Conservation (phyloP, 2,329 filamentous ascomycete species). For the Pseudogymnoascus sp. region DNA sequence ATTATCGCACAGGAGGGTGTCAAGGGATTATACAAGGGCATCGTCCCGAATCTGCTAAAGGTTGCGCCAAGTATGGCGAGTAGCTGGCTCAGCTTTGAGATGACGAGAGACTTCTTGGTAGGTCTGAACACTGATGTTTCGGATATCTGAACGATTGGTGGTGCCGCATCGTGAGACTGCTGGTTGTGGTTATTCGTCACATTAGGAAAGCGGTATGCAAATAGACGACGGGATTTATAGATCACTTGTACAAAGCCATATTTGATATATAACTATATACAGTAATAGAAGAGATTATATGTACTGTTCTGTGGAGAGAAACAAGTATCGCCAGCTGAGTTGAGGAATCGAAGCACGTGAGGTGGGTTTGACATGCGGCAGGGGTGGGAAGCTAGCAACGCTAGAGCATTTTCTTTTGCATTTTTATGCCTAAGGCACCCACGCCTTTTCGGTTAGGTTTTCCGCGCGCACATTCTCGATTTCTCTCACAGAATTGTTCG, state of each 20-base stretch:
- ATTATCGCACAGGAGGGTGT: constrained; percentile 81
- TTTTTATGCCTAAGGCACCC: background rate
- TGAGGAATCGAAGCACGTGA: background rate
- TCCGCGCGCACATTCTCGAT: constrained; percentile 1
- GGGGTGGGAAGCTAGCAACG: background rate
- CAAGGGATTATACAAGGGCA: constrained; percentile 86
- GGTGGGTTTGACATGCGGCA: background rate
- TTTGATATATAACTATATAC: constrained; percentile 5
- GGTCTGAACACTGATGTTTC: constrained; percentile 41
- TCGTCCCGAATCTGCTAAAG: constrained; percentile 90
- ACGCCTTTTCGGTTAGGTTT: background rate
- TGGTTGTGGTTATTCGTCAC: background rate
- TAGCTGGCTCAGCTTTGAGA: constrained; percentile 94
- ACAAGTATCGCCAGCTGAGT: background rate
- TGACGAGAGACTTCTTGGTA: constrained; percentile 81
- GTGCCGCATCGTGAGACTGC: background rate
- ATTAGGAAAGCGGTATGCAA: background rate
- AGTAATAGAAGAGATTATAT: constrained; percentile 8
- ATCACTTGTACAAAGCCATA: constrained; percentile 9
- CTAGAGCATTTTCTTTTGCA: background rate
- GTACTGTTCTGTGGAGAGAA: background rate
- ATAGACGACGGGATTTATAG: constrained; percentile 4
- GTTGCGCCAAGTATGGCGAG: constrained; percentile 98
- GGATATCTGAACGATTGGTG: constrained; percentile 17
- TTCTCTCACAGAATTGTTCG: constrained; percentile 14